phyloP scores from a whole-genome alignment of 2,329 filamentous ascomycete species.

The Paraphaeosphaeria minitans region DNA sequence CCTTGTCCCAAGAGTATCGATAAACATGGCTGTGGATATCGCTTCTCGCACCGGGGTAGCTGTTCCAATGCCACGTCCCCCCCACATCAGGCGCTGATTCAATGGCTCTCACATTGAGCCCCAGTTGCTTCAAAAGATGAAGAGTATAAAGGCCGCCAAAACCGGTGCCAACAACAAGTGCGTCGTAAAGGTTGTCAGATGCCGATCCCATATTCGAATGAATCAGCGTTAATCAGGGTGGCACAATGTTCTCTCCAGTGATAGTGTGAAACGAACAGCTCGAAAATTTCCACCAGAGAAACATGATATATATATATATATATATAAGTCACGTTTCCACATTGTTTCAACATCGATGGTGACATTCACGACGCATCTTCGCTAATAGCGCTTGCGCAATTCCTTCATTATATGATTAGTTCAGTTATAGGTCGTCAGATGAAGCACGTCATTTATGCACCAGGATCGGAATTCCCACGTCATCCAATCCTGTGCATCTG shows the following conservation, averaged over 20 bases:
- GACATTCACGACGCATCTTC: neutral
- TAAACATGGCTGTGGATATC: constrained; percentile 20
- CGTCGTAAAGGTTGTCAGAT: constrained; percentile 1
- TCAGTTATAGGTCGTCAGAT: no score
- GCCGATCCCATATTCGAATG: neutral
- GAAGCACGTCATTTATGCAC: constrained; percentile 6
- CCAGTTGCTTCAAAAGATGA: constrained; percentile 16
- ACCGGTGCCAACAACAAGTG: constrained; percentile 21
- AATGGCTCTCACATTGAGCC: constrained; percentile 15
- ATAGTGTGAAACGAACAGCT: neutral
- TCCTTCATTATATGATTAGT: neutral
- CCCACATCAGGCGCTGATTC: constrained; percentile 17
- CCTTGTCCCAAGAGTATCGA: constrained; percentile 42
- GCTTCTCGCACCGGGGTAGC: constrained; percentile 16
- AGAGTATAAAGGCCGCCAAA: constrained; percentile 20
- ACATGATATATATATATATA: neutral
- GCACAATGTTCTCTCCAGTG: neutral
- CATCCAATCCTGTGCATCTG: neutral
- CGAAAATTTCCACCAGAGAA: neutral
- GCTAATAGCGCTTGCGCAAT: neutral
- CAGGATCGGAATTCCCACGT: neutral
- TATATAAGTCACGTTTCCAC: neutral
- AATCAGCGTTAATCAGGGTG: neutral
- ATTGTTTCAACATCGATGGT: neutral
- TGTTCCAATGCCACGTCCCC: constrained; percentile 47